These are phyloP conservation scores for Mycena latifolia DNA, from an alignment of 768 basidiomycete genomes.

Conservation along the genomic window DNA sequence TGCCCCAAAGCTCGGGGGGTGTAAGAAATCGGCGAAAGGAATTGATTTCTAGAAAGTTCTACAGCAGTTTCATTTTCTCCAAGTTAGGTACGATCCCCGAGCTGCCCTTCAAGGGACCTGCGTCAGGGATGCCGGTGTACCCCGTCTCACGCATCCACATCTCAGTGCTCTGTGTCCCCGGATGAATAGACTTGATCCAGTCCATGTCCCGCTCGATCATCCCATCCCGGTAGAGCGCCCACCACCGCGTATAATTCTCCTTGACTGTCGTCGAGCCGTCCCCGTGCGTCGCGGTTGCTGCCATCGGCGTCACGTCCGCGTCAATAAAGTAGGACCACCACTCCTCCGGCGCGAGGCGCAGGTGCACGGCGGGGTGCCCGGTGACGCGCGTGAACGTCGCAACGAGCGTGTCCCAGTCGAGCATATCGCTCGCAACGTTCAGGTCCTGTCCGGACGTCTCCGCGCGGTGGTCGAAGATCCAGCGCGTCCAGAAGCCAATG, in stretches of 20 bases:
- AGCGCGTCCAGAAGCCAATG: slow-evolving; percentile 42
- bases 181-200: slow-evolving; percentile 56
- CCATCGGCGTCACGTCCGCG: slow-evolving; percentile 44
- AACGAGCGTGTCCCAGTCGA: slow-evolving; percentile 39
- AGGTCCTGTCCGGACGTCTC: slow-evolving; percentile 41
- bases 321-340: slow-evolving; percentile 47
- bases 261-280: slow-evolving; percentile 48
- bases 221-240: slow-evolving; percentile 57
- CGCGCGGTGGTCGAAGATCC: slow-evolving; percentile 42
- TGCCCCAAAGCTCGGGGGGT: no score
- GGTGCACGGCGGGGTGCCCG: slow-evolving; percentile 48
- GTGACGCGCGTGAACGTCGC: slow-evolving; percentile 53
- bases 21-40: no score
- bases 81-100: slow-evolving; percentile 15
- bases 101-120: slow-evolving; percentile 18
- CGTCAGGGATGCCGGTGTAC: slow-evolving; percentile 22
- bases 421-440: slow-evolving; percentile 40
- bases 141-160: slow-evolving; percentile 32
- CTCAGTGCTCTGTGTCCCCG: slow-evolving; percentile 35
- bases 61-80: slow-evolving; percentile 25
- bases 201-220: slow-evolving; percentile 57
- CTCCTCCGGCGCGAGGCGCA: slow-evolving; percentile 47
- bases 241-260: slow-evolving; percentile 59
- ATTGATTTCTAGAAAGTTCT: no score
- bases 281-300: slow-evolving; percentile 43